Evolutionary conservation across 352 stramenopile species (phyloP), one percentile per base, ranked within the genome.

Genomic region (Peronospora destructor): DNA sequence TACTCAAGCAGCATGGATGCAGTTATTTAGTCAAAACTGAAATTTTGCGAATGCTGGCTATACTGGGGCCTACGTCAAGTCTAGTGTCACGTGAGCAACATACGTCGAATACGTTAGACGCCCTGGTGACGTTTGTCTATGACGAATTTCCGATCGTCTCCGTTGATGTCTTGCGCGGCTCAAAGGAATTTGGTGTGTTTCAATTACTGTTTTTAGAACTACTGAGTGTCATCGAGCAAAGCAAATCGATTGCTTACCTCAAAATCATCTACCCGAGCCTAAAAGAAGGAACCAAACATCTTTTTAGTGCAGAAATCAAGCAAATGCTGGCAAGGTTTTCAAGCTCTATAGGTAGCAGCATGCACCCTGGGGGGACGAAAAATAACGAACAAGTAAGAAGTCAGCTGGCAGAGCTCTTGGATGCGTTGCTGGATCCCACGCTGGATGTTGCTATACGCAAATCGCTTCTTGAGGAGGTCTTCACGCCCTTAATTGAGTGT

Each of bases 81-180:
- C 25, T 61, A 16, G 30, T 35, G 13, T 16, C 25, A 2, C 19
- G 45, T 25, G 40, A 60, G 11, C 13, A 45, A 13, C 32, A 50
- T 6, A 44, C 44, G 4, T 42, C 58, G 7, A 50, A 61, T 25
- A 3, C 21, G 5, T 36, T 80, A 34, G 56, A 71, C 12, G 62
- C 63, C 16, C 37, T 90, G 1, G 38, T 68, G 13, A 35, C 23
- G 11, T 85, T 92, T 45, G 60, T 87, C 35, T 67, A 85, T 8
- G 69, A 85, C 19, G 76, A 89, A 29, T 90, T 92, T 47, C 82
- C 79, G 4, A 84, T 91, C 30, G 51, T 67, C 21, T 92, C 82
- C n/a, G 65, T 56, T 17, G 82, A 92, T 59, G 77, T 91, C 4
- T 61, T 64, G 4, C 48, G 45, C 29, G 73, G 70, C 1, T 78